Percentiles rank a stretch among this genome's conserved stretches.
These are phyloP conservation scores for Backusella macrospora DNA, from an alignment of 192 early-diverging fungal genomes.

Conservation along the genomic window DNA sequence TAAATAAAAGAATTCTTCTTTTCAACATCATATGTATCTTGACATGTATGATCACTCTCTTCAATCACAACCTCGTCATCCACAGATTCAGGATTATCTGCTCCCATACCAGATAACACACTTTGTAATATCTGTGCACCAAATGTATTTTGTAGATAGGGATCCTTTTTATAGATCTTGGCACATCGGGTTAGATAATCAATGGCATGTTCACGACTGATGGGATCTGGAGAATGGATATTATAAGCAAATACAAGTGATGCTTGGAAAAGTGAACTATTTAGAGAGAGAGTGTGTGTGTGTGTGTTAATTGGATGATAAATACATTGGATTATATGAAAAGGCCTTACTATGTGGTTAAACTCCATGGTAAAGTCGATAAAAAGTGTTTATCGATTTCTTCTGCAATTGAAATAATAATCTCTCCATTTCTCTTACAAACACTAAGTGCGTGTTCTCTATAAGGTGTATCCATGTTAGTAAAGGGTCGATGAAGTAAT, in stretches of 20 bases:
- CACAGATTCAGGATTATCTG: no score
- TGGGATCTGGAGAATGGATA: conserved; percentile 20
- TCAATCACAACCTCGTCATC: no score
- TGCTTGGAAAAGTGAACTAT: conserved; percentile 37
- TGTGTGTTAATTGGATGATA: no score
- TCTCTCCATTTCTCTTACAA: conserved; percentile 29
- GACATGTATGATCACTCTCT: no score
- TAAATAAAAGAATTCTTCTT: conserved; percentile 11
- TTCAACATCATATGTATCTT: neutral
- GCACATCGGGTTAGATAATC: conserved; percentile 21
- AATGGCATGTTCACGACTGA: neutral
- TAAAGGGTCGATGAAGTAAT: conserved; percentile 39
- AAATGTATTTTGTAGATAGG: neutral
- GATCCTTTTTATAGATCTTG: conserved; percentile 15
- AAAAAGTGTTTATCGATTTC: conserved; percentile 14
- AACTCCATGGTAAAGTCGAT: conserved; percentile 35
- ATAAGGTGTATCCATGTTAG: neutral
- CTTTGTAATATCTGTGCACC: conserved; percentile 16
- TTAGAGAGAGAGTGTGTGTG: no score
- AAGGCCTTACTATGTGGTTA: conserved; percentile 40
- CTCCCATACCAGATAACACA: neutral
- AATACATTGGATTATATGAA: no score
- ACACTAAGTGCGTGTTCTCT: conserved; percentile 20
- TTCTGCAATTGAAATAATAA: conserved; percentile 30
- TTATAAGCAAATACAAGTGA: conserved; percentile 37